Conservation (phyloP, 257 asterid genomes). For the Gentiana straminea region DNA sequence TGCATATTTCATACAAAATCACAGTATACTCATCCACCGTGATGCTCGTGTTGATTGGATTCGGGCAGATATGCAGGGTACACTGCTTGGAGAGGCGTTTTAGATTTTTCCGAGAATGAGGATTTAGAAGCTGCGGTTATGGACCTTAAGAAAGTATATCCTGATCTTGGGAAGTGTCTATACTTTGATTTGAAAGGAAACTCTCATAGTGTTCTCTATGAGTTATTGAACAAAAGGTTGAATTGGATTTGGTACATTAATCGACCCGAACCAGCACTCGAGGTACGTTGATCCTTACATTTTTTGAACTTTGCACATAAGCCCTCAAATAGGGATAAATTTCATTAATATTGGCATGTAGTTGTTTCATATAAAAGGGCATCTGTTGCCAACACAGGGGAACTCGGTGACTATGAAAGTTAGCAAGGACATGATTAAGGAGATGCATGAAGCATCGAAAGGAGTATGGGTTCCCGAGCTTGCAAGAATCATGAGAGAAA, state of each 20-base stretch:
- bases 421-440: conserved; percentile 32
- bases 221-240: conserved; percentile 51
- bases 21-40: not conserved
- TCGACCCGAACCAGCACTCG: conserved; percentile 62
- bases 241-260: conserved; percentile 95
- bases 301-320: not conserved
- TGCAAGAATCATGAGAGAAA: conserved; percentile 44
- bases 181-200: conserved; percentile 55
- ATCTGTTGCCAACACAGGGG: conserved; percentile 30
- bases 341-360: too few species aligned
- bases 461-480: conserved; percentile 61
- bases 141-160: conserved; percentile 53
- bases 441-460: conserved; percentile 51
- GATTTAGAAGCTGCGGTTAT: conserved; percentile 34
- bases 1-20: not conserved
- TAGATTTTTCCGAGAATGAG: conserved; percentile 45
- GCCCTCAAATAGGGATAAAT: not conserved
- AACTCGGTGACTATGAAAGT: conserved; percentile 64
- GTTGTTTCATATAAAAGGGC: not conserved
- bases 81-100: conserved; percentile 96
- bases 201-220: conserved; percentile 58
- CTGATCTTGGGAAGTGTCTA: conserved; percentile 71
- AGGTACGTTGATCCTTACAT: conserved; percentile 33
- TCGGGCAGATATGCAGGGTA: conserved; percentile 72
- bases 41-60: not conserved